Base-by-base conservation (phyloP, 345 rosid species). In the Microthlaspi erraticum region DNA sequence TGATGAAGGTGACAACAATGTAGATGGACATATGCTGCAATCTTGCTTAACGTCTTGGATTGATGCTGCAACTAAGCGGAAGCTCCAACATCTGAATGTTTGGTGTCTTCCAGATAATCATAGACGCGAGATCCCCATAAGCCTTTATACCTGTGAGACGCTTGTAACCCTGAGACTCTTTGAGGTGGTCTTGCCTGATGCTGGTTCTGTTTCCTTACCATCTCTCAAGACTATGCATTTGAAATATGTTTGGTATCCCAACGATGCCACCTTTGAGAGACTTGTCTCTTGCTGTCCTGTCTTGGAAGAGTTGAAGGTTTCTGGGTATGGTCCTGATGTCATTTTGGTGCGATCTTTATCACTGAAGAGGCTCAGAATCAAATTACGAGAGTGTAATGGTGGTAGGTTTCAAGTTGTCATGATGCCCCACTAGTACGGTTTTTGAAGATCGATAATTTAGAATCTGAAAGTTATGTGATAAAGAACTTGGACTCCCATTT, bases 201-300 rank as follows among this genome's bases (percentile, higher is more conserved):
- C 62, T 0, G n/a, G 37, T 29, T 57, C 18, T 57, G 58, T 52
- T 36, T 57, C 45, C 10, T 57, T 57, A 0, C 62, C 62, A 17
- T 17, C 31, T 36, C 7, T 57, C 26, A 57, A 57, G 44, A 57
- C 44, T 36, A 5, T 57, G 26, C 8, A 36, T 5, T 57, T 57
- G 17, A 11, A 6, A 37, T 1, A 5, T 36, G 7, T 1, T 11
- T 20, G 23, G 2, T 20, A 20, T 2, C 2, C 23, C 23, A 20
- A 20, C 23, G 23, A 20, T 1, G 23, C 23, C 23, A 20, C 23
- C 2, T 20, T 20, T 2, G 23, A 20, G 23, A 20, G 23, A 20
- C 23, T 20, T 20, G 23, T 20, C 23, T 20, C 23, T 1, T 20
- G 2, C 2, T 20, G 23, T 2, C 23, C 23, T 20, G 23, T 20